phyloP scores from a whole-genome alignment of 768 basidiomycete genomes.

The Phallus indusiatus region DNA sequence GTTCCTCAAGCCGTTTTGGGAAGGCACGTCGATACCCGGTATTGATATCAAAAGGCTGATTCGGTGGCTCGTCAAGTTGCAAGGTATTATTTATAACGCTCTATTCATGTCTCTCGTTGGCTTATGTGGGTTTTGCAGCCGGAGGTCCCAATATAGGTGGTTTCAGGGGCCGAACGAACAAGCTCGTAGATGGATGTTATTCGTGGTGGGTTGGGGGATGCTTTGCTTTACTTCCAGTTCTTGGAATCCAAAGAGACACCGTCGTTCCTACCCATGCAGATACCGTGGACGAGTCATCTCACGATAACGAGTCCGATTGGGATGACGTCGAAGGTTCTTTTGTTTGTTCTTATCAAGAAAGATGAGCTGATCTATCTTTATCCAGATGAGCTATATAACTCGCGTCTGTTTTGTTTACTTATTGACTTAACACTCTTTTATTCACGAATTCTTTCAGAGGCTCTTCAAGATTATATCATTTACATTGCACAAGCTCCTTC shows the following conservation, averaged over 20 bases:
- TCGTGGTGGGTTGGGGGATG: constrained; percentile 99
- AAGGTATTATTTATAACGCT: neutral
- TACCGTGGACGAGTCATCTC: constrained; percentile 26
- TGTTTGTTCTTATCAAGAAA: neutral
- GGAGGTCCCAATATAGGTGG: constrained; percentile 77
- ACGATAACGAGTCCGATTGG: constrained; percentile 41
- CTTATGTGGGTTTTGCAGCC: constrained; percentile 29
- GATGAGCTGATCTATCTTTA: constrained; percentile 9
- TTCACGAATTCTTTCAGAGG: constrained; percentile 23
- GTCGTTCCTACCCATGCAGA: neutral
- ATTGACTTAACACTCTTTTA: neutral
- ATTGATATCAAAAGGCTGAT: constrained; percentile 8
- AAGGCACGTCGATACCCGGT: neutral
- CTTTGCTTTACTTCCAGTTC: constrained; percentile 65
- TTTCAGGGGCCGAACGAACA: constrained; percentile 90
- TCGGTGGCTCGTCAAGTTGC: constrained; percentile 12
- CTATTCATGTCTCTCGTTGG: neutral
- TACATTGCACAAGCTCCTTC: constrained; percentile 77
- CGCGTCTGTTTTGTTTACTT: constrained; percentile 20
- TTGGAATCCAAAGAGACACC: constrained; percentile 24
- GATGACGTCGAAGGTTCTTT: constrained; percentile 61
- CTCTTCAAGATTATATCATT: constrained; percentile 81
- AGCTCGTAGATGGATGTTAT: constrained; percentile 98
- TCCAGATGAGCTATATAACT: constrained; percentile 43
- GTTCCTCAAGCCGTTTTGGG: constrained; percentile 50